A percentile compares a stretch with the other conserved stretches of the same genome.
These are phyloP conservation scores for Platanthera zijinensis DNA, from an alignment of 106 monocot species.

Conservation along the genomic window DNA sequence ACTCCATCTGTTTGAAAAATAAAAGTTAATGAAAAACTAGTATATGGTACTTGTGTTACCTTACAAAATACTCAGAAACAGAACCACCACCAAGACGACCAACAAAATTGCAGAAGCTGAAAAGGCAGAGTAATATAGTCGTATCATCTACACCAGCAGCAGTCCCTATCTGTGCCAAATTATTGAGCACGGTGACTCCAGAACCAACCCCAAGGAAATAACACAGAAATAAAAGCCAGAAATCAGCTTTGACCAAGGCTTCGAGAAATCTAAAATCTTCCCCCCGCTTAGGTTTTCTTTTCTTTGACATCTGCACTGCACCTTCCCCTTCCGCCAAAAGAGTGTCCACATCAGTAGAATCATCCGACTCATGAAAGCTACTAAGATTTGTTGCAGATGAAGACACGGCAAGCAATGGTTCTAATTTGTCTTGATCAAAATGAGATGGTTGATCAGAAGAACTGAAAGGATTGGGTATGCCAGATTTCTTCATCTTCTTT, in stretches of 20 bases:
- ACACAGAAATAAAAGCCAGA: slow-evolving; percentile 72
- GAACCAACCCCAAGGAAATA: slow-evolving; percentile 74
- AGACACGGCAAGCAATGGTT: slow-evolving; percentile 41
- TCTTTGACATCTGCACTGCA: slow-evolving; percentile 54
- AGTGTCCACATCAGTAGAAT: slow-evolving; percentile 59
- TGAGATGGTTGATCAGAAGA: slow-evolving; percentile 24
- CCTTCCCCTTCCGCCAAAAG: slow-evolving; percentile 86
- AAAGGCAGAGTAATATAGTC: slow-evolving; percentile 61
- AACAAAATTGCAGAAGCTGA: slow-evolving; percentile 84
- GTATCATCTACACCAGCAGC: slow-evolving; percentile 65
- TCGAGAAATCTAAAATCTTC: slow-evolving; percentile 69
- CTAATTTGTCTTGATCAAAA: slow-evolving; percentile 26
- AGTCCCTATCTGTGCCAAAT: slow-evolving; percentile 82
- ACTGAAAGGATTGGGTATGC: slow-evolving; percentile 15
- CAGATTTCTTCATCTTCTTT: slow-evolving; percentile 15
- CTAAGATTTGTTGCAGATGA: slow-evolving; percentile 34
- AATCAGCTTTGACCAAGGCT: slow-evolving; percentile 84
- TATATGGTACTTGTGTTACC: slow-evolving; percentile 21
- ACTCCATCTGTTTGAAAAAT: background rate
- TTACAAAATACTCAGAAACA: slow-evolving; percentile 75
- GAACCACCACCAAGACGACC: slow-evolving; percentile 71
- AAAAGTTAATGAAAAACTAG: background rate
- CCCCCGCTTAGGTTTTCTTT: slow-evolving; percentile 65
- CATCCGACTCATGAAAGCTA: slow-evolving; percentile 29
- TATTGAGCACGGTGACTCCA: slow-evolving; percentile 85